These are phyloP conservation scores for Penicillium glabrum DNA, from an alignment of 2,329 filamentous ascomycete species.

Conservation along the genomic window DNA sequence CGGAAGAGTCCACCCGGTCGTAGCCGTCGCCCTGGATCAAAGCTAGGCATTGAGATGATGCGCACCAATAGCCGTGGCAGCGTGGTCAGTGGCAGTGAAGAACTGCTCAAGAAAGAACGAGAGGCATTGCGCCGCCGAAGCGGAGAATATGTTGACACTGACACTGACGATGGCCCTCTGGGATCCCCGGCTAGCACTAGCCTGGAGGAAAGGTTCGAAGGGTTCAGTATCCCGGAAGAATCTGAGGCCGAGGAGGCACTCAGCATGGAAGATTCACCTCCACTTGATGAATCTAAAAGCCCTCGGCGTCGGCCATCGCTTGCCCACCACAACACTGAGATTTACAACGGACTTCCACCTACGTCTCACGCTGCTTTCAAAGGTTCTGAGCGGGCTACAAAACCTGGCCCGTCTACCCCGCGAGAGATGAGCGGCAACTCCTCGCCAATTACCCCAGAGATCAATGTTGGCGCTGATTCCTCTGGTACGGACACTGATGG, in stretches of 20 bases:
- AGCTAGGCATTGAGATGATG: conserved; percentile 97
- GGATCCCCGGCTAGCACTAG: conserved; percentile 24
- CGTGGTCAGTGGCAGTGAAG: conserved; percentile 52
- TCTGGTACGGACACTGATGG: conserved; percentile 19
- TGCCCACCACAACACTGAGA: conserved; percentile 17
- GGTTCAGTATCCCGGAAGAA: conserved; percentile 37
- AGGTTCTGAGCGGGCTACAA: conserved; percentile 3
- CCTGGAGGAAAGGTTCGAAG: conserved; percentile 34
- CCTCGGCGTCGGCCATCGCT: conserved; percentile 15
- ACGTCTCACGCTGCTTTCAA: not conserved
- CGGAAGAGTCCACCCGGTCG: conserved; percentile 54
- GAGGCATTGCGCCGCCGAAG: conserved; percentile 31
- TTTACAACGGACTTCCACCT: conserved; percentile 17
- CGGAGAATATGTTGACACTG: conserved; percentile 21
- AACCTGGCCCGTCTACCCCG: conserved; percentile 32
- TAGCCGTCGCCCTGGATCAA: conserved; percentile 70
- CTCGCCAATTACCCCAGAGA: conserved; percentile 22
- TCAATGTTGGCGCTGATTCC: conserved; percentile 11
- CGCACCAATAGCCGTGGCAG: conserved; percentile 92
- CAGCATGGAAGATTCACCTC: conserved; percentile 24
- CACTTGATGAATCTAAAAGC: not conserved
- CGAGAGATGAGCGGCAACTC: conserved; percentile 14
- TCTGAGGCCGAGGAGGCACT: conserved; percentile 31
- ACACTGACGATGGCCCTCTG: conserved; percentile 23
- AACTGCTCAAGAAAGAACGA: conserved; percentile 35